These are phyloP conservation scores for Trichosporon coremiiforme DNA, from an alignment of 1,284 basidiomycete genomes.

Conservation along the genomic window DNA sequence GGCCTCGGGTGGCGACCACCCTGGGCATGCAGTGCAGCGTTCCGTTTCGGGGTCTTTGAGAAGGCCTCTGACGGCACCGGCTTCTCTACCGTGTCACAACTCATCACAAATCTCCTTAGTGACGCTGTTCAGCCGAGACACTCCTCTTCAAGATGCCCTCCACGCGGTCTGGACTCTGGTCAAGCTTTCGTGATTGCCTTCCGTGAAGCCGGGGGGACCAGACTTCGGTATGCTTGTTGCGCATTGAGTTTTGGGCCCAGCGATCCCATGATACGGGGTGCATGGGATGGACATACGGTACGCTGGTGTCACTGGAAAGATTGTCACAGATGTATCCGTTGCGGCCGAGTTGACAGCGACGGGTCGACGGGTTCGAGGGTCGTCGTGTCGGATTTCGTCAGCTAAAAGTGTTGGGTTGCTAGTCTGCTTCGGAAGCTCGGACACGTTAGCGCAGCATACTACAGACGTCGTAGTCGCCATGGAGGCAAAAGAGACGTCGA, in stretches of 20 bases:
- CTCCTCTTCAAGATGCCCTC: neutral
- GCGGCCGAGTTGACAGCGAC: neutral
- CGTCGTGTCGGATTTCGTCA: neutral
- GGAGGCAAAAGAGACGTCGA: neutral
- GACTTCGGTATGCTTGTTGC: conserved; percentile 14
- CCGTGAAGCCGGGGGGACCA: neutral
- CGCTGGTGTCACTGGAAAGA: neutral
- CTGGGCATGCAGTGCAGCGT: neutral
- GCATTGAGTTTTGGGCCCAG: neutral
- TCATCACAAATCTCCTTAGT: neutral
- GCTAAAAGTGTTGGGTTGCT: neutral
- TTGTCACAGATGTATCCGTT: neutral
- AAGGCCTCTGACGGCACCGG: neutral
- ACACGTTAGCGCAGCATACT: neutral
- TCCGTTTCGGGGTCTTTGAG: neutral
- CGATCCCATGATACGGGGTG: neutral
- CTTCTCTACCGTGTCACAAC: neutral
- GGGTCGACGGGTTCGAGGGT: neutral
- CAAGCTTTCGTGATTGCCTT: neutral
- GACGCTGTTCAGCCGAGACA: neutral
- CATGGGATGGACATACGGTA: neutral
- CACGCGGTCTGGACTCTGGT: neutral
- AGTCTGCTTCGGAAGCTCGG: conserved; percentile 3
- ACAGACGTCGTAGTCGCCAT: neutral
- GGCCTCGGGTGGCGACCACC: neutral